Conservation (phyloP, 306 rosid genomes). For the Nissolia schottii region DNA sequence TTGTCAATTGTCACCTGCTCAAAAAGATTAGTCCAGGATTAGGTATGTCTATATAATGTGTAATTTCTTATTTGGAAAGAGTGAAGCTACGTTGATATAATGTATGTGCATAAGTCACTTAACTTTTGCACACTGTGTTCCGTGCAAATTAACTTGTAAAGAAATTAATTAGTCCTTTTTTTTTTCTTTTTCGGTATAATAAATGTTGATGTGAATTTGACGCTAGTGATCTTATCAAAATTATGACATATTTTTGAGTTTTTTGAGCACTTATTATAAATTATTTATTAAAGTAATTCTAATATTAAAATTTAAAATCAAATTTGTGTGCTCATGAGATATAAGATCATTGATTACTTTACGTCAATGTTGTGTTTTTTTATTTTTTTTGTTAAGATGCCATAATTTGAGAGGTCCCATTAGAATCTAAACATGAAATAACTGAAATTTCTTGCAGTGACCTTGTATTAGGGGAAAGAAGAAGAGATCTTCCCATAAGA, state of each 20-base stretch:
- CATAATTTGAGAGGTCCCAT: conserved; percentile 34
- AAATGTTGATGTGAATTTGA: too few relatives aligned
- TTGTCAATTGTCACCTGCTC: neutral
- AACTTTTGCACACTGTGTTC: neutral
- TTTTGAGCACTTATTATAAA: too few relatives aligned
- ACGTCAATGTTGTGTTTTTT: too few relatives aligned
- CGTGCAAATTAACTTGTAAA: neutral
- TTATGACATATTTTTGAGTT: too few relatives aligned
- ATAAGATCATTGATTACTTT: too few relatives aligned
- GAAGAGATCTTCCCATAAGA: conserved; percentile 7
- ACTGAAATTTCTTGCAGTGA: neutral
- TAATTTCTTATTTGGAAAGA: neutral
- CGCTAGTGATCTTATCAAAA: too few relatives aligned
- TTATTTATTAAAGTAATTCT: too few relatives aligned
- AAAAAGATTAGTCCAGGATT: neutral
- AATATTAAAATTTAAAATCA: too few relatives aligned
- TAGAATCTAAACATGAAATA: conserved; percentile 23
- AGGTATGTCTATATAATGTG: conserved; percentile 2
- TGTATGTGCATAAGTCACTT: neutral
- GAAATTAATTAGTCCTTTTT: neutral
- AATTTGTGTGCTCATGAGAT: too few relatives aligned
- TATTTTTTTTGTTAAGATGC: conserved; percentile 42
- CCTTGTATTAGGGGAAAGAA: conserved; percentile 8
- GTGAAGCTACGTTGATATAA: neutral
- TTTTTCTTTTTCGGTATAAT: too few relatives aligned